Base-by-base conservation (phyloP, 371 early-diverging fungal species). In the Mortierella sp. region DNA sequence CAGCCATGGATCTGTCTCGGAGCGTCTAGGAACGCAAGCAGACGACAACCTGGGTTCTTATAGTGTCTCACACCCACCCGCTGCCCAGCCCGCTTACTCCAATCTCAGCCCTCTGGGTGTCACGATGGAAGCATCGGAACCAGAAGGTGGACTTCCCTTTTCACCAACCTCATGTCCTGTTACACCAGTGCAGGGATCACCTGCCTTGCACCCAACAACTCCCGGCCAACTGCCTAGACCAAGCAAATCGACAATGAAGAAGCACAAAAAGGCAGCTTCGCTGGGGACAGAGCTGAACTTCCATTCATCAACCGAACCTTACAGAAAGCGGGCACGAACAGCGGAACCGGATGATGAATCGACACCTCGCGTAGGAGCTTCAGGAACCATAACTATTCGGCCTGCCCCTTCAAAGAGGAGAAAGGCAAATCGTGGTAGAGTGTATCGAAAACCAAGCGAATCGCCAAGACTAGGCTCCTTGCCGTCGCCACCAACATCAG, bases 401-500 rank as follows among this genome's bases (percentile, higher is more conserved):
- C 41, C 59, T 7, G 54, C 47, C n/a, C 45, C 53, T 1, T 39
- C 52, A 2, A 69, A 62, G 29, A 71, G 44, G 60, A 53, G 71
- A 29, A 71, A 64, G 48, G 13, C 60, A 28, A 60, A 60, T 50
- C 60, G 48, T 22, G 41, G 56, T 17, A 31, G 17, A n/a, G 57
- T 52, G 7, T 47, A 25, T 19, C 24, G n/a, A 16, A 39, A 48
- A 5, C 50, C 45, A 10, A 28, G 16, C 19, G 31, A 14, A 19
- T 67, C 60, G 37, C 55, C 60, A 13, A 60, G 55, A 24, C 21
- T 47, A 7, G 49, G 31, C 39, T 54, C 66, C 0, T 31, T 65
- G 28, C 71, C 73, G 5, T 72, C 73, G 17, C 73, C 73, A 4
- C 67, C 72, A 0, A 45, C 73, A 7, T 66, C 73, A 9, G 67